Conservation (phyloP, 164 flowering plant genomes). For the Magnolia kwangsiensis region DNA sequence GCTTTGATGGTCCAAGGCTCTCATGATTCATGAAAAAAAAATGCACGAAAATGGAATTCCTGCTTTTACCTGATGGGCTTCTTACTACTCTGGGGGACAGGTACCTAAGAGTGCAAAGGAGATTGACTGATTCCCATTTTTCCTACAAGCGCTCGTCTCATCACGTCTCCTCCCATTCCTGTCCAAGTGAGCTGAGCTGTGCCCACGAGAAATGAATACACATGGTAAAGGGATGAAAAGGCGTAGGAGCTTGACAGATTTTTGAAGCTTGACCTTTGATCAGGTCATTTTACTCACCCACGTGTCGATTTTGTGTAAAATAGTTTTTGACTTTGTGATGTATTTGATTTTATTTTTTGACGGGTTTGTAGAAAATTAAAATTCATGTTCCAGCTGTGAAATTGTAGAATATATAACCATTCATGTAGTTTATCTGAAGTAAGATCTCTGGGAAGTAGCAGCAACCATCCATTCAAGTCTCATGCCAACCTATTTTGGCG, state of each 20-base stretch:
- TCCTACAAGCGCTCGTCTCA: slow-evolving; percentile 19
- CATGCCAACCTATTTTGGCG: not conserved
- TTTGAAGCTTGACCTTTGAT: slow-evolving; percentile 13
- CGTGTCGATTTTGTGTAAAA: slow-evolving; percentile 36
- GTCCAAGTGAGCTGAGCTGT: slow-evolving; percentile 11
- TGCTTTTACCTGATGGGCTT: slow-evolving; percentile 53
- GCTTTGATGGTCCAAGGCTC: slow-evolving; percentile 77
- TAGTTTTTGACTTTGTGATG: slow-evolving; percentile 26
- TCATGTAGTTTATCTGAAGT: not conserved
- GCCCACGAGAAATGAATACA: not conserved
- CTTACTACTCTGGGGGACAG: slow-evolving; percentile 60
- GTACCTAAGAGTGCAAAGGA: slow-evolving; percentile 57
- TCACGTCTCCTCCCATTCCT: slow-evolving; percentile 4
- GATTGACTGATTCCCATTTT: slow-evolving; percentile 33
- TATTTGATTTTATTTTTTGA: slow-evolving; percentile 25
- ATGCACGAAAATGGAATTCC: slow-evolving; percentile 35
- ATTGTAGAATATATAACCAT: slow-evolving; percentile 6
- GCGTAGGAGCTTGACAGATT: slow-evolving; percentile 7
- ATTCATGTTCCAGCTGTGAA: not conserved
- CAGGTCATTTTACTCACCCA: slow-evolving; percentile 17
- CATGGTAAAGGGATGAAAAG: slow-evolving; percentile 7
- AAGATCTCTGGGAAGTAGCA: not conserved
- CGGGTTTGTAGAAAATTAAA: slow-evolving; percentile 1
- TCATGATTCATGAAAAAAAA: slow-evolving; percentile 64
- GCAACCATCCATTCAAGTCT: not conserved